A percentile compares a stretch with the other conserved stretches of the same genome.
Evolutionary conservation across 2,329 filamentous ascomycete species (phyloP).

Genomic region (Pestalotiopsis sp.): DNA sequence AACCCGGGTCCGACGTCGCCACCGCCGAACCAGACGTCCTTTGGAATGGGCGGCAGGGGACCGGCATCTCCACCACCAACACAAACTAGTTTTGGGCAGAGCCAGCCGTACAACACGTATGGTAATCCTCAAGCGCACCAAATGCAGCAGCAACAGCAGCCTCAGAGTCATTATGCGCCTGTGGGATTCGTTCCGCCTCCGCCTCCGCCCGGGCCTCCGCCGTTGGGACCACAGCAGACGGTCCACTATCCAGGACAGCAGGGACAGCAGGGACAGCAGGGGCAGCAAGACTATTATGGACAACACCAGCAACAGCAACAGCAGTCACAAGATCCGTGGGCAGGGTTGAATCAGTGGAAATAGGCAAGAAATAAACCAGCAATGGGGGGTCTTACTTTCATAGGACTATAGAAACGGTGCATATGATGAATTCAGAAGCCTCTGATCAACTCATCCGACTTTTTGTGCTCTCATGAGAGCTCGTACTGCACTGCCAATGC

Average conservation of each 20-base stretch:
- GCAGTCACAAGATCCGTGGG: slow-evolving; percentile 11
- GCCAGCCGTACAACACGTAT: slow-evolving; percentile 48
- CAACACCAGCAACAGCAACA: slow-evolving; percentile 11
- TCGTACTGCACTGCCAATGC: too few species aligned
- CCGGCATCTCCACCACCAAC: slow-evolving; percentile 61
- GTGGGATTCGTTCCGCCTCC: slow-evolving; percentile 65
- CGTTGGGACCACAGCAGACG: slow-evolving; percentile 64
- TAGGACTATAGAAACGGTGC: background rate
- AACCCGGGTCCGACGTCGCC: slow-evolving; percentile 55
- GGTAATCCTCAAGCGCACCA: slow-evolving; percentile 44
- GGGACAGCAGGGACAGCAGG: slow-evolving; percentile 31
- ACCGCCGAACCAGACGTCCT: slow-evolving; percentile 41
- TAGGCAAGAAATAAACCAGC: background rate
- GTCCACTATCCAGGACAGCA: slow-evolving; percentile 50
- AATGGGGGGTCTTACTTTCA: background rate
- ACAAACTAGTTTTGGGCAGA: slow-evolving; percentile 39
- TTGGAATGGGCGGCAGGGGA: slow-evolving; percentile 34
- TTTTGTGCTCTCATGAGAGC: background rate
- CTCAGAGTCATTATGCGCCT: slow-evolving; percentile 49
- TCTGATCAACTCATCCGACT: background rate
- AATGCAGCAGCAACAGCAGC: slow-evolving; percentile 41
- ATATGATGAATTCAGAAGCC: background rate
- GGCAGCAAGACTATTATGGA: slow-evolving; percentile 23
- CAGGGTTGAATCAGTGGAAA: slow-evolving; percentile 14
- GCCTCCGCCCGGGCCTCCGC: slow-evolving; percentile 64